phyloP scores from a whole-genome alignment of 495 filamentous ascomycete species.

The Gamarada debralockiae region DNA sequence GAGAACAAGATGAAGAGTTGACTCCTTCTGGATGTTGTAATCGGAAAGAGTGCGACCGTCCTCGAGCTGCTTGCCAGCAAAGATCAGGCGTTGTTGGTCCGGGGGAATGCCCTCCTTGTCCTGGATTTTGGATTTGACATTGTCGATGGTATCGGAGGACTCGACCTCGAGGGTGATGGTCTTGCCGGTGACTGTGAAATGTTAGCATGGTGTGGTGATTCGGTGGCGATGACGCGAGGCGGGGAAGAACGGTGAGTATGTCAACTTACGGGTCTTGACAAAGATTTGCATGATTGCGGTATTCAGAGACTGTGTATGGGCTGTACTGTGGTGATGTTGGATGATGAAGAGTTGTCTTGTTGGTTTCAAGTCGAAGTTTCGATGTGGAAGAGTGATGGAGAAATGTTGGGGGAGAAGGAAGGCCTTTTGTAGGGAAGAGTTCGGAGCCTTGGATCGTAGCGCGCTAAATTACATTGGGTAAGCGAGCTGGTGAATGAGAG shows the following conservation, averaged over 20 bases:
- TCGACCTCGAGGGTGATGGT: conserved; percentile 99
- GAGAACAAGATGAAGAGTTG: conserved; percentile 90
- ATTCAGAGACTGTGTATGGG: conserved; percentile 1
- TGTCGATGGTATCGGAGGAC: conserved; percentile 97
- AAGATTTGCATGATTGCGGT: conserved; percentile 84
- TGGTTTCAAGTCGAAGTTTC: conserved; percentile 14
- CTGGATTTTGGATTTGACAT: conserved; percentile 98
- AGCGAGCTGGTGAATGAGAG: not conserved
- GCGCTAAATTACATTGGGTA: not conserved
- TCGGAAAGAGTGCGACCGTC: conserved; percentile 94
- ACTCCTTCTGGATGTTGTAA: conserved; percentile 99
- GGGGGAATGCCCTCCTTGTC: conserved; percentile 99
- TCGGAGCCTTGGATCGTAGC: conserved; percentile 15
- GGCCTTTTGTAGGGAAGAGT: conserved; percentile 22
- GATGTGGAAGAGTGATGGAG: conserved; percentile 1
- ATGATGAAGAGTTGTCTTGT: conserved; percentile 4
- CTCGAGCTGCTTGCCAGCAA: conserved; percentile 97
- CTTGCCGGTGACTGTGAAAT: conserved; percentile 77
- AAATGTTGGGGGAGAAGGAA: conserved; percentile 2
- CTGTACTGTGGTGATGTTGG: conserved; percentile 13
- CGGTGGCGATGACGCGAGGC: conserved; percentile 26
- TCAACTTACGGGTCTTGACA: conserved; percentile 86
- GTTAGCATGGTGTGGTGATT: conserved; percentile 29
- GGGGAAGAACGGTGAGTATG: conserved; percentile 16
- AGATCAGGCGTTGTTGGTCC: conserved; percentile 97